phyloP scores from a whole-genome alignment of 208 protist genomes.

The Leishmania turanica region DNA sequence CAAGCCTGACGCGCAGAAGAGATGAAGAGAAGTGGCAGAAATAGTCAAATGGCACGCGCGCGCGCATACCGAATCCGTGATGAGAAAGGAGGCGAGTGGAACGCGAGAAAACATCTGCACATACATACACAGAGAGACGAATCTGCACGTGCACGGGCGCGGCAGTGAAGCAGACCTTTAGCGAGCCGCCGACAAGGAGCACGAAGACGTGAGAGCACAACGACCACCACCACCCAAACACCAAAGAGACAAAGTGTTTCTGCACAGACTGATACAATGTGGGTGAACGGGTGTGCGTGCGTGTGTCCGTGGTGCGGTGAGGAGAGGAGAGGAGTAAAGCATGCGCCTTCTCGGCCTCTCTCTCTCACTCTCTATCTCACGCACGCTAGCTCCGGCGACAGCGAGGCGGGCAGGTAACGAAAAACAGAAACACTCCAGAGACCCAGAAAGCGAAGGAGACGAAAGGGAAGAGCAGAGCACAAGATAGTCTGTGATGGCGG shows the following conservation, averaged over 20 bases:
- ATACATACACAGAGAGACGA: neutral
- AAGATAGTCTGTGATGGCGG: neutral
- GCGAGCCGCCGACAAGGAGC: no score
- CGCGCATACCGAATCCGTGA: neutral
- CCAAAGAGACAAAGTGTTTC: neutral
- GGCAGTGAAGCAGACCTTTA: no score
- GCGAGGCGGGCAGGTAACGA: neutral
- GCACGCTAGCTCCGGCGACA: neutral
- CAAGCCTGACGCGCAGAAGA: neutral
- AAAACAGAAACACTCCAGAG: neutral
- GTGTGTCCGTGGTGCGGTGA: neutral
- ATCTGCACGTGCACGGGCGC: neutral
- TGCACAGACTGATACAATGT: neutral
- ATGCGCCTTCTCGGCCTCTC: neutral
- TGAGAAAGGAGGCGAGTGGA: slow-evolving; percentile 11
- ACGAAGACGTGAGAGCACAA: no score
- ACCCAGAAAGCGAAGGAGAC: neutral
- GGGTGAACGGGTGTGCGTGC: neutral
- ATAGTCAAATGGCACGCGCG: no score
- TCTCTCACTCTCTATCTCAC: no score
- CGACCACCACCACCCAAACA: neutral
- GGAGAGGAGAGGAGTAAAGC: neutral
- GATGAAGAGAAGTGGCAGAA: no score
- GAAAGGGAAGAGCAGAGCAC: slow-evolving; percentile 1
- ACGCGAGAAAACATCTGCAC: neutral